Conservation (phyloP, 2,329 filamentous ascomycete species). For the Colletotrichum melonis region DNA sequence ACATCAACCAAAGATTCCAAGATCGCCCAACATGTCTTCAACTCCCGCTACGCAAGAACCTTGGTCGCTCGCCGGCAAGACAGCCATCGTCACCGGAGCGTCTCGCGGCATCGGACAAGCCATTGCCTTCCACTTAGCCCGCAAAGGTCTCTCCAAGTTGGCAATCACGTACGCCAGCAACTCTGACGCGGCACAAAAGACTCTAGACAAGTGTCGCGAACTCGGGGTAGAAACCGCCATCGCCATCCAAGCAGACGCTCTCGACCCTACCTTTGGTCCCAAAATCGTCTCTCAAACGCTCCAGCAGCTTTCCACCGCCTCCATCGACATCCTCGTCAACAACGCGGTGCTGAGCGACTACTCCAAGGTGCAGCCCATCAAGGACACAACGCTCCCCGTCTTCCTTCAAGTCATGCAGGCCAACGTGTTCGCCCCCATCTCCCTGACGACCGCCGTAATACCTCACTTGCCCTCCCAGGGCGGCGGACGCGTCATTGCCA, state of each 20-base stretch:
- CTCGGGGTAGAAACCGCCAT: background rate
- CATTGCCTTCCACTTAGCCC: background rate
- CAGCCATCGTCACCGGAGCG: background rate
- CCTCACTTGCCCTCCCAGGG: slow-evolving; percentile 40
- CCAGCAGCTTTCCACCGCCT: background rate
- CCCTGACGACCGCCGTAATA: slow-evolving; percentile 44
- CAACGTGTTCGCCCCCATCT: slow-evolving; percentile 37
- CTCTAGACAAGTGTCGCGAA: background rate
- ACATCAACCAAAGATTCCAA: too few species aligned
- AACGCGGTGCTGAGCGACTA: slow-evolving; percentile 2
- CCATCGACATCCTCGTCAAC: slow-evolving; percentile 25
- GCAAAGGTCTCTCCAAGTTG: background rate
- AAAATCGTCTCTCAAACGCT: slow-evolving; percentile 9
- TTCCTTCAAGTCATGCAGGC: slow-evolving; percentile 16
- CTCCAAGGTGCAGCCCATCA: background rate
- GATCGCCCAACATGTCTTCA: too few species aligned
- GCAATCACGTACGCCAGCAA: background rate
- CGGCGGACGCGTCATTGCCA: slow-evolving; percentile 47
- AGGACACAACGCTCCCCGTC: background rate
- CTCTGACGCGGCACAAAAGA: background rate
- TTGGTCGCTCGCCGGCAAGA: background rate
- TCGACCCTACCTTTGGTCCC: slow-evolving; percentile 3
- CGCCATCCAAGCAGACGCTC: background rate
- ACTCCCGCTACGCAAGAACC: background rate
- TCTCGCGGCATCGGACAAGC: background rate